Conservation (phyloP, 225 moss, liverwort and hornwort genomes). For the Physcomitrellopsis africana region DNA sequence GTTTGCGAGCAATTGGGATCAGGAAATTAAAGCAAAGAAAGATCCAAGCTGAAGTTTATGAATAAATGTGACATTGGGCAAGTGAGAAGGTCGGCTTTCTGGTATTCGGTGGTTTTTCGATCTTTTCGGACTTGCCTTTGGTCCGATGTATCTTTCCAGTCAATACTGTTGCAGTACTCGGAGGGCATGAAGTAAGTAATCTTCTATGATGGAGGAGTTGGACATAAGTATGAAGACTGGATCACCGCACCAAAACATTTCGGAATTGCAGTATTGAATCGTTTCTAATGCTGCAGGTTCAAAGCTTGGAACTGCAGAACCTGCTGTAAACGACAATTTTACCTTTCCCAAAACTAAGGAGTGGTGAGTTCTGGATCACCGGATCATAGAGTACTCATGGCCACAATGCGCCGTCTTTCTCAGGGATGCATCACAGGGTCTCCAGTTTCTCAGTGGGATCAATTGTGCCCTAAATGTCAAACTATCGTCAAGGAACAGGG, state of each 20-base stretch:
- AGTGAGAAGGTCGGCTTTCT: too few species aligned
- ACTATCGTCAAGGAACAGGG: slow-evolving; percentile 58
- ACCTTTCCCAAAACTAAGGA: not conserved
- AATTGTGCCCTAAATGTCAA: slow-evolving; percentile 60
- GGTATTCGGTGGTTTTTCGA: too few species aligned
- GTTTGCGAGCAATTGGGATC: too few species aligned
- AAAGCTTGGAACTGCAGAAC: not conserved
- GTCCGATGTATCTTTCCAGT: not conserved
- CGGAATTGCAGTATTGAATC: not conserved
- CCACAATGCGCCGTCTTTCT: not conserved
- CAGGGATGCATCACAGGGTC: slow-evolving; percentile 47
- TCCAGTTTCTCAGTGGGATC: slow-evolving; percentile 58
- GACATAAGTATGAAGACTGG: not conserved
- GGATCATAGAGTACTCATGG: slow-evolving; percentile 5
- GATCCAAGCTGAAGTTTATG: too few species aligned
- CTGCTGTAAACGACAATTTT: not conserved
- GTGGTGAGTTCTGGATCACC: too few species aligned
- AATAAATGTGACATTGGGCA: too few species aligned
- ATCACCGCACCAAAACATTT: not conserved
- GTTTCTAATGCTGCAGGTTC: not conserved
- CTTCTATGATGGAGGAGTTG: too few species aligned
- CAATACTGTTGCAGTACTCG: not conserved
- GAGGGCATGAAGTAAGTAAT: too few species aligned
- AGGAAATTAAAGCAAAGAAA: too few species aligned
- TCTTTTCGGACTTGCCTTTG: too few species aligned